phyloP scores from a whole-genome alignment of 371 early-diverging fungal species.

The Mucor piriformis region DNA sequence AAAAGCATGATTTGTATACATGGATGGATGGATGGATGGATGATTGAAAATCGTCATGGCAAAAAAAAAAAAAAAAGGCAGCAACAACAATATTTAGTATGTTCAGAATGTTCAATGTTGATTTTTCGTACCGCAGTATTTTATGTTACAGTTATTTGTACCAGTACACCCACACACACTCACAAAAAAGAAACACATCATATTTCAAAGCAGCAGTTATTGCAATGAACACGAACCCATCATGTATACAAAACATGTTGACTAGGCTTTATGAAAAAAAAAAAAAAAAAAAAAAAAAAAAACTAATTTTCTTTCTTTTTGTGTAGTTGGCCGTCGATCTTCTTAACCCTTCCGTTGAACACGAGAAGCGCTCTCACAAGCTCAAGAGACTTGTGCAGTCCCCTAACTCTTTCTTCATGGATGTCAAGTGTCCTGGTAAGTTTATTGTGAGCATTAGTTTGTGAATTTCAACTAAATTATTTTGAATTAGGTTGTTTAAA shows the following conservation, averaged over 20 bases:
- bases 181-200: neutral
- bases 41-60: slow-evolving; percentile 2
- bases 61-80: neutral
- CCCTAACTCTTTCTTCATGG: slow-evolving; percentile 99
- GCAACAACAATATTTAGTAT: too few species aligned
- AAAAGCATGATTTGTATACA: neutral
- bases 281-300: neutral
- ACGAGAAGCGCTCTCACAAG: slow-evolving; percentile 97
- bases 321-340: slow-evolving; percentile 96
- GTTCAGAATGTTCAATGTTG: too few species aligned
- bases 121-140: neutral
- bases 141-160: too few species aligned
- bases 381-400: slow-evolving; percentile 99
- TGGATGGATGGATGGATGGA: slow-evolving; percentile 33
- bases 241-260: neutral
- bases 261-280: neutral
- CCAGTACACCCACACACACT: too few species aligned
- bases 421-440: slow-evolving; percentile 98
- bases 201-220: too few species aligned
- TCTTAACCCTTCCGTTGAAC: slow-evolving; percentile 96
- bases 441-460: slow-evolving; percentile 4
- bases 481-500: slow-evolving; percentile 95
- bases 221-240: too few species aligned
- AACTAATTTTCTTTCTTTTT: neutral
- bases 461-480: too few species aligned